Conservation (phyloP, 2,329 filamentous ascomycete species). For the Capronia epimyces region DNA sequence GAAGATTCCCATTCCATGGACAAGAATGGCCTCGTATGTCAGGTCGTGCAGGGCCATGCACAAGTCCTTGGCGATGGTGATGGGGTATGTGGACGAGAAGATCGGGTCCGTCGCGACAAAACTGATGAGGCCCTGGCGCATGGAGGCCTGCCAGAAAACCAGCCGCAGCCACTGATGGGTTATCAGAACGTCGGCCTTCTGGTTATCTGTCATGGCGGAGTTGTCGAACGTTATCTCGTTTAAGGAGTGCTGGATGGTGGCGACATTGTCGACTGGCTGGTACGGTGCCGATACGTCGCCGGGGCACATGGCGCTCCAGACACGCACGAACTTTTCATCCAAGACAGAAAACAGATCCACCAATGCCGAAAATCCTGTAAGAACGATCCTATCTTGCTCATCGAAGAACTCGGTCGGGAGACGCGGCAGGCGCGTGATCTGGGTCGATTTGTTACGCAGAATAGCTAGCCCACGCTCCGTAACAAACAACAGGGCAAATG, state of each 20-base stretch:
- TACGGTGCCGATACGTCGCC: slow-evolving; percentile 13
- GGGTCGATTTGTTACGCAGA: slow-evolving; percentile 27
- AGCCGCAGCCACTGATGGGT: slow-evolving; percentile 67
- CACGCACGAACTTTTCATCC: slow-evolving; percentile 28
- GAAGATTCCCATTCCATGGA: slow-evolving; percentile 29
- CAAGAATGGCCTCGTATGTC: slow-evolving; percentile 22
- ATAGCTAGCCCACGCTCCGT: slow-evolving; percentile 29
- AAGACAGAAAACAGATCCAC: slow-evolving; percentile 27
- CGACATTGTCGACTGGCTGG: slow-evolving; percentile 24
- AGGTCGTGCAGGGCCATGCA: slow-evolving; percentile 21
- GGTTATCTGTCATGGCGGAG: slow-evolving; percentile 52
- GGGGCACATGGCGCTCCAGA: slow-evolving; percentile 22
- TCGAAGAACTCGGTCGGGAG: slow-evolving; percentile 28
- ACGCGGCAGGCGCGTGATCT: slow-evolving; percentile 23
- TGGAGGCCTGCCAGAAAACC: slow-evolving; percentile 66
- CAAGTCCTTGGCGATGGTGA: slow-evolving; percentile 58
- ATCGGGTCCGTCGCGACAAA: slow-evolving; percentile 54
- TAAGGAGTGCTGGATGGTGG: slow-evolving; percentile 25
- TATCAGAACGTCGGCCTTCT: slow-evolving; percentile 61
- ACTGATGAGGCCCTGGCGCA: slow-evolving; percentile 60
- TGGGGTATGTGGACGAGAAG: slow-evolving; percentile 59
- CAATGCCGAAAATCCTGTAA: slow-evolving; percentile 26
- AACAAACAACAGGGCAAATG: slow-evolving; percentile 28
- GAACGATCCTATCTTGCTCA: slow-evolving; percentile 26
- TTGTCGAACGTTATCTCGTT: slow-evolving; percentile 26